Evolutionary conservation across 129 eudicot genomes (phyloP).

Genomic region (Centaurea solstitialis): DNA sequence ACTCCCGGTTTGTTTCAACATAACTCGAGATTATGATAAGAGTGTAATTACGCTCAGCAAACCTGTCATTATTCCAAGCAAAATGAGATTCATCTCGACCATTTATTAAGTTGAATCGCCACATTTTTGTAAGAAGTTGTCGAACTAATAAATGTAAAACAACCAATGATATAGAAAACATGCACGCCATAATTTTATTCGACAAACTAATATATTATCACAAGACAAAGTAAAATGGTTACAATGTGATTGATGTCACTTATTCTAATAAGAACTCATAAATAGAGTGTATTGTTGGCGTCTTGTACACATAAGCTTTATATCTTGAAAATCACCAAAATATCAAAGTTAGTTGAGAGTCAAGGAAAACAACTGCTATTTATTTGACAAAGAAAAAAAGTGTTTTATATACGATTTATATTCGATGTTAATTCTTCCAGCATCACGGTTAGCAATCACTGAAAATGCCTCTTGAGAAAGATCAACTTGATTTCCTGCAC

Average conservation of each 20-base stretch:
- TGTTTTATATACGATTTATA: not conserved
- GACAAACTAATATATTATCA: not conserved
- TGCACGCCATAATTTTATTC: too few species aligned
- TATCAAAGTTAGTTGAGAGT: not conserved
- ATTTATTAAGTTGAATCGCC: too few species aligned
- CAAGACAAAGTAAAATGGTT: not conserved
- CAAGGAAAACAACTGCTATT: not conserved
- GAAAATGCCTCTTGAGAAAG: conserved; percentile 32
- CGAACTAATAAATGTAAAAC: too few species aligned
- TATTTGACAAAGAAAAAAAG: not conserved
- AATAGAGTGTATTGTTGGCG: not conserved
- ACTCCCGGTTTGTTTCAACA: too few species aligned
- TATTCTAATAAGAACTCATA: not conserved
- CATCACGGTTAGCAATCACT: conserved; percentile 27
- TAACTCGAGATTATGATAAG: too few species aligned
- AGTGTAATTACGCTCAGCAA: not conserved
- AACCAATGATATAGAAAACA: too few species aligned
- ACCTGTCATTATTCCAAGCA: too few species aligned
- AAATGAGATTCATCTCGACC: too few species aligned
- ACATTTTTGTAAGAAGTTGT: too few species aligned
- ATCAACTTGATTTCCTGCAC: conserved; percentile 10
- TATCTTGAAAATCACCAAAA: not conserved
- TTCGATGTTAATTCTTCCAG: conserved; percentile 24
- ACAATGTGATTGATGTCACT: not conserved
- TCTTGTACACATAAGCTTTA: not conserved